A percentile compares a stretch with the other conserved stretches of the same genome.
Conservation (phyloP, 768 basidiomycete genomes). For the Hemileccinum rubropunctum region DNA sequence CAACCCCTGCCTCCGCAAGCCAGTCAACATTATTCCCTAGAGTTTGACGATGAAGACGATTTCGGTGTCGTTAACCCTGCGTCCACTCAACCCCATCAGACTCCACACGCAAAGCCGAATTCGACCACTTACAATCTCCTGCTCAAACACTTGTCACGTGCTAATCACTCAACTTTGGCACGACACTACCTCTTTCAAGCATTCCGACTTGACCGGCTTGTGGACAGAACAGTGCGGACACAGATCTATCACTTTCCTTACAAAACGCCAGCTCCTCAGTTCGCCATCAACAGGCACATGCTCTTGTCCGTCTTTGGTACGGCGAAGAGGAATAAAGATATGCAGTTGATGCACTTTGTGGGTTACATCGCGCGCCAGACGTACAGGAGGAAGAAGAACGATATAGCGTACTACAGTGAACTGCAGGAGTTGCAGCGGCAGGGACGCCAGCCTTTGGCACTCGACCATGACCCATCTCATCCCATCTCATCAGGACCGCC, state of each 20-base stretch:
- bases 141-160: constrained; percentile 52
- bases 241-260: constrained; percentile 30
- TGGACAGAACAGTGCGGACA: constrained; percentile 33
- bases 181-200: constrained; percentile 67
- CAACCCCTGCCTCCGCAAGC: constrained; percentile 58
- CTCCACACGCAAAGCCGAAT: constrained; percentile 55
- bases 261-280: constrained; percentile 45
- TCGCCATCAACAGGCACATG: constrained; percentile 54
- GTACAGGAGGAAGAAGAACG: constrained; percentile 47
- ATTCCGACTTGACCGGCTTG: constrained; percentile 40
- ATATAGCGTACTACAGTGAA: constrained; percentile 42
- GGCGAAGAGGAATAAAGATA: constrained; percentile 56
- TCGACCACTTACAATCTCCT: constrained; percentile 64
- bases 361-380: constrained; percentile 43
- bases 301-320: constrained; percentile 57
- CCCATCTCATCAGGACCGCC: not conserved
- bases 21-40: constrained; percentile 42
- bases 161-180: constrained; percentile 49
- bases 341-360: constrained; percentile 62
- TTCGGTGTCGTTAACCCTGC: constrained; percentile 43
- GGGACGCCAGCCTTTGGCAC: constrained; percentile 22
- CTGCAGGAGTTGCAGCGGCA: constrained; percentile 27
- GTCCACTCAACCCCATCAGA: constrained; percentile 30
- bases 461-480: constrained; percentile 19
- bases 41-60: constrained; percentile 67